Base-by-base conservation (phyloP, 2,329 filamentous ascomycete genomes). In the Diaporthe longicolla region DNA sequence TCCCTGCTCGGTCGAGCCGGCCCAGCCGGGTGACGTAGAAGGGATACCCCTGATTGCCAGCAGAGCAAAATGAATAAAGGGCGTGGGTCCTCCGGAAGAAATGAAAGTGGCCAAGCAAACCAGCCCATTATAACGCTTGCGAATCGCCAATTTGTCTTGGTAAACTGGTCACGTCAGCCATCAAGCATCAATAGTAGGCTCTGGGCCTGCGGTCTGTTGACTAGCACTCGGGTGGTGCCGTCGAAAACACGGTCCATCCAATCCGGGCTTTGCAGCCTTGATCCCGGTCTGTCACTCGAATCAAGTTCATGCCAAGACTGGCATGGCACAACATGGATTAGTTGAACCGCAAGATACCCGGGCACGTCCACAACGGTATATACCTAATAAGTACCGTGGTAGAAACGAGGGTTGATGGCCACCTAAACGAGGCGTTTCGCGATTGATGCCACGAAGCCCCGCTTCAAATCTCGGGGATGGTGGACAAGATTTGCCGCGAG, bases 401-500 rank as follows among this genome's bases (percentile, higher is more conserved):
- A 13, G 37, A 40, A 40, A 40, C 15, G 37, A 40, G 37, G 37
- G 13, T 13, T 40, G 37, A 40, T 45, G 43, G 43, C 43, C 43
- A 6, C 26, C 24, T 8, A 26, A 26, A n/a, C 11, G 15, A 37
- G 40, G 26, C 40, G 21, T 35, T 17, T 21, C n/a, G 45, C n/a
- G 11, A 35, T n/a, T 6, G 21, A 35, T 19, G 26, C 40, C 68
- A n/a, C 40, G 57, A n/a, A 32, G 50, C 15, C 43, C 45, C 57
- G 32, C 63, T 71, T 63, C n/a, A 15, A 71, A 54, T 63, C n/a
- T 71, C 57, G 32, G 45, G 57, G 43, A 9, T 43, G 40, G 17
- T 29, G 9, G 15, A 45, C n/a, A 63, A 35, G 13, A 45, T 6
- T 29, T 40, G 21, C n/a, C 37, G 35, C 37, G 37, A 8, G 1